Evolutionary conservation across 192 early-diverging fungal genomes (phyloP), one percentile per base, ranked within the genome.

Genomic region (Podila clonocystis): DNA sequence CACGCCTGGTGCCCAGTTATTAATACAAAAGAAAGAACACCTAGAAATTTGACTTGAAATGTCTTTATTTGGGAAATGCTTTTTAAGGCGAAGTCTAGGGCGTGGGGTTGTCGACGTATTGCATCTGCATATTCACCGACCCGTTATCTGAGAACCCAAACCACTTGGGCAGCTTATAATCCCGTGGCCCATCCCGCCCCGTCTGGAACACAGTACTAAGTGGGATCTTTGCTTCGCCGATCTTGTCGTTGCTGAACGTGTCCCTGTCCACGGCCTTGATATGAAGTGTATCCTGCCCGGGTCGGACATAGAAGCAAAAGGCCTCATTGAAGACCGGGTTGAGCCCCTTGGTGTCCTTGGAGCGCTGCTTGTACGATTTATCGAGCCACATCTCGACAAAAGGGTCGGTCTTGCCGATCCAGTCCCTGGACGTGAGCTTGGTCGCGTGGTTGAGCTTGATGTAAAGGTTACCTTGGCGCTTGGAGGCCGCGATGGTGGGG

Each of bases 251-350:
- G 15, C 63, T 65, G n/a, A 84, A 48, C 45, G 50, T 36, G 59
- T 84, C 75, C 72, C 61, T 74, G 50, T 83, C 75, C 12, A 70
- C 41, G 4, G 78, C 82, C 30, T 70, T n/a, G 58, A 79, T 31
- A 28, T 79, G 50, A 6, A 83, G 60, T 49, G 70, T 79, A 50
- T 84, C 59, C 28, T 68, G 58, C 24, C 67, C 67, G 1, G 58
- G 41, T 28, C 58, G 67, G 5, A 68, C 28, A 17, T 68, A 68
- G 38, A 68, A 68, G 41, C 67, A 68, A 30, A 68, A 49, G 0
- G 58, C 49, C 41, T 60, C 34, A 22, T 49, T 29, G 29, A 68
- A 68, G 22, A 48, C 33, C 2, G 58, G 67, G 38, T 41, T 60
- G 2, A n/a, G 41, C 4, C 58, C 67, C 41, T 59, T 68, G 67